These are phyloP conservation scores for Exophiala dermatitidis DNA, from an alignment of 2,329 filamentous ascomycete genomes.

Conservation along the genomic window DNA sequence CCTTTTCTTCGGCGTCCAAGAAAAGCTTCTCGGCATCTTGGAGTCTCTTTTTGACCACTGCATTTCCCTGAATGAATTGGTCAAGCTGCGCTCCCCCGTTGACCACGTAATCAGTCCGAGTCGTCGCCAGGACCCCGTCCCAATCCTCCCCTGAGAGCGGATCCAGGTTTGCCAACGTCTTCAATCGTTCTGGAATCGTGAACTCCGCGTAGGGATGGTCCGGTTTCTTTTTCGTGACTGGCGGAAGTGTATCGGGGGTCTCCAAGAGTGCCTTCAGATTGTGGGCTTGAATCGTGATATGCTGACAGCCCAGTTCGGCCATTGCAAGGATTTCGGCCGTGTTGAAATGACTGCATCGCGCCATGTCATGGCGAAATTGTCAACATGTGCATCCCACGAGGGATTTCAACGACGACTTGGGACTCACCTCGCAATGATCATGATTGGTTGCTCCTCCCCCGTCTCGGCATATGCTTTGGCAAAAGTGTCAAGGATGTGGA, in stretches of 20 bases:
- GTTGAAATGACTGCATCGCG: conserved; percentile 3
- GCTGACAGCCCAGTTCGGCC: conserved; percentile 8
- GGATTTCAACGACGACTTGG: no score
- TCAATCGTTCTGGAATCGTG: background rate
- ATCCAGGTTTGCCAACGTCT: background rate
- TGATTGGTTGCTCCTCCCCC: conserved; percentile 2
- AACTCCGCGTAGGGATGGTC: background rate
- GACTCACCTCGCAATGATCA: conserved; percentile 1
- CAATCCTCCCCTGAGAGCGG: conserved; percentile 1
- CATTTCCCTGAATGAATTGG: background rate
- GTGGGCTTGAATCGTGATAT: conserved; percentile 2
- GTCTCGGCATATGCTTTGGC: background rate
- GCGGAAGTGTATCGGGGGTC: background rate
- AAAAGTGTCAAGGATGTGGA: conserved; percentile 3
- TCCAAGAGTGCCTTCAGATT: conserved; percentile 4
- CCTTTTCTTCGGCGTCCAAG: background rate
- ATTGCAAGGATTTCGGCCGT: conserved; percentile 4
- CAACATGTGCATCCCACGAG: no score
- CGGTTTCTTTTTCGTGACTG: background rate
- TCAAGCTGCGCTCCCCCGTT: background rate
- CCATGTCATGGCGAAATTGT: background rate
- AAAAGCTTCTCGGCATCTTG: background rate
- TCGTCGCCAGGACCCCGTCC: background rate
- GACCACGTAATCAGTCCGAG: background rate
- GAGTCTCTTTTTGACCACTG: background rate